Conservation (phyloP, 140 eudicot genomes). For the Senecio squalidus region DNA sequence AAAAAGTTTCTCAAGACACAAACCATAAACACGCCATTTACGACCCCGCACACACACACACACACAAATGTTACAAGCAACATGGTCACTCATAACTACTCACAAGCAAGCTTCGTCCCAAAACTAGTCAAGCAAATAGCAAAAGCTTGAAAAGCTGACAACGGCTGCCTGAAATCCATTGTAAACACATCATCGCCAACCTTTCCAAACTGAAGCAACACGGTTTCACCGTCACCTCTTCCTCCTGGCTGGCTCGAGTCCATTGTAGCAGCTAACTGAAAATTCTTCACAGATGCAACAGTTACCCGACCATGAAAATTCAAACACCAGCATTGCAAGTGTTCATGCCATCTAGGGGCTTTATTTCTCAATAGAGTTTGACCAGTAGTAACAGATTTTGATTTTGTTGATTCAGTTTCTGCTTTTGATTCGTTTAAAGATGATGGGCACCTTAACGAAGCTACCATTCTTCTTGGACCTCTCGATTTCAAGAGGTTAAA, state of each 20-base stretch:
- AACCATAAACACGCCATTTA: neutral
- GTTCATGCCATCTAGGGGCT: constrained; percentile 97
- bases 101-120: constrained; percentile 95
- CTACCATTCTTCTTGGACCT: constrained; percentile 95
- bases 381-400: constrained; percentile 23
- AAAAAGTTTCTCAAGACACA: constrained; percentile 13
- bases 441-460: constrained; percentile 48
- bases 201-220: constrained; percentile 90
- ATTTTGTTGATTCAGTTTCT: constrained; percentile 28
- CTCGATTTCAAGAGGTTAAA: constrained; percentile 88
- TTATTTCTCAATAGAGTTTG: constrained; percentile 62
- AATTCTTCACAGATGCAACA: constrained; percentile 93
- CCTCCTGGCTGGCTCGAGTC: constrained; percentile 88
- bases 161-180: constrained; percentile 89
- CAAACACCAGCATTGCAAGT: constrained; percentile 96
- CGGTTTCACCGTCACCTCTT: constrained; percentile 84
- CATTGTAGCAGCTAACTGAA: constrained; percentile 73
- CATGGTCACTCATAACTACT: constrained; percentile 20
- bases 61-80: neutral
- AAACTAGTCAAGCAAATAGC: constrained; percentile 94
- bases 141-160: constrained; percentile 92
- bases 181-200: constrained; percentile 85
- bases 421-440: constrained; percentile 26
- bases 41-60: neutral
- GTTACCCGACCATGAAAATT: constrained; percentile 96